Percentiles rank a stretch among this genome's conserved stretches.
phyloP scores from a whole-genome alignment of 148 eudicot species.

The Gaultheria prostrata region DNA sequence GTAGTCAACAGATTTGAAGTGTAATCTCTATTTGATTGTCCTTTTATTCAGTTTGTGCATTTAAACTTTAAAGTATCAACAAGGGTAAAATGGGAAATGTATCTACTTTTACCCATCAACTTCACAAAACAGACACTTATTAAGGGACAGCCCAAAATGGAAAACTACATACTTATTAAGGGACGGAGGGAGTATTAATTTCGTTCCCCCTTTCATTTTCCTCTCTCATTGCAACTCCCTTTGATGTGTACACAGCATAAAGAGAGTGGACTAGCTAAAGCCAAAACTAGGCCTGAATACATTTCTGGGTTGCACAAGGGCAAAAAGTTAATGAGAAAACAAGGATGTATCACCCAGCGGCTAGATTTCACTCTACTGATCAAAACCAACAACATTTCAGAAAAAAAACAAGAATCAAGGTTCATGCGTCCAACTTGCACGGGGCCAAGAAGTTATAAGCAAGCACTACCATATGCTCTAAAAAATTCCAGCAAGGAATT shows the following conservation, averaged over 20 bases:
- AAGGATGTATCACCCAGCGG: background rate
- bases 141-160: no score
- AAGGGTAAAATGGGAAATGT: no score
- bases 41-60: no score
- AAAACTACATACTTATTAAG: no score
- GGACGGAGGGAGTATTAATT: no score
- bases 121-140: no score
- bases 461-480: background rate
- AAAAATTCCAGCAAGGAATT: background rate
- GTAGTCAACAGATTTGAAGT: no score
- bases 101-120: no score
- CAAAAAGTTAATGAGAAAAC: background rate
- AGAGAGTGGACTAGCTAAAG: background rate
- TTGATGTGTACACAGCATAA: background rate
- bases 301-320: background rate
- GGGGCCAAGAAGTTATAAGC: background rate
- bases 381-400: background rate
- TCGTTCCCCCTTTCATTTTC: background rate
- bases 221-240: background rate
- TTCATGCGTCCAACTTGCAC: background rate
- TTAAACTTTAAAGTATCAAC: no score
- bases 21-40: no score
- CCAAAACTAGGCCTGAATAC: background rate
- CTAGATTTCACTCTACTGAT: background rate
- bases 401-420: slow-evolving; percentile 3